These are phyloP conservation scores for Boletellus dicymbophilus DNA, from an alignment of 1,284 basidiomycete species.

Conservation along the genomic window DNA sequence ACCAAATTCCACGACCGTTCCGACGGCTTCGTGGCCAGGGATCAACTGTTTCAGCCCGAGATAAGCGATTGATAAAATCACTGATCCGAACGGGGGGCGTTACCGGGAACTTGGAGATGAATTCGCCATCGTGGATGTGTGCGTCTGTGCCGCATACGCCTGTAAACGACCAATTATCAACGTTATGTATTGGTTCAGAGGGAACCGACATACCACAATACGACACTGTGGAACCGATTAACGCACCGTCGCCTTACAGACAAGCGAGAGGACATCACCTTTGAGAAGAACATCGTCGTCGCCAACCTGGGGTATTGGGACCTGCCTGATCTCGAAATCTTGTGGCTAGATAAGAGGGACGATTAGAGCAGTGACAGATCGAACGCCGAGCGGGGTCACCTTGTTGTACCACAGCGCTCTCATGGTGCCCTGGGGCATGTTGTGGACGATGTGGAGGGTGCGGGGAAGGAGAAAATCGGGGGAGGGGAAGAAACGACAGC, in stretches of 20 bases:
- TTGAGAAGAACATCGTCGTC: slow-evolving; percentile 65
- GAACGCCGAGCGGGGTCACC: slow-evolving; percentile 14
- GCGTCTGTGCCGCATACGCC: slow-evolving; percentile 80
- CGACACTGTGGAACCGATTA: slow-evolving; percentile 36
- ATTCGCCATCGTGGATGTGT: slow-evolving; percentile 79
- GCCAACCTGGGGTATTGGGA: slow-evolving; percentile 55
- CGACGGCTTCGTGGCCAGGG: slow-evolving; percentile 83
- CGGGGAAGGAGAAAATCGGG: neutral
- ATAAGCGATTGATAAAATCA: slow-evolving; percentile 13
- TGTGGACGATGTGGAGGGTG: neutral
- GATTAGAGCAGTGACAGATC: slow-evolving; percentile 12
- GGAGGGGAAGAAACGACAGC: slow-evolving; percentile 6
- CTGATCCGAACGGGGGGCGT: slow-evolving; percentile 9
- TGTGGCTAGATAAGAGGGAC: slow-evolving; percentile 36
- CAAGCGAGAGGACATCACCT: slow-evolving; percentile 35
- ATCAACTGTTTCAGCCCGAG: slow-evolving; percentile 53
- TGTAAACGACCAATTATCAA: slow-evolving; percentile 9
- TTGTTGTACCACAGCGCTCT: slow-evolving; percentile 34
- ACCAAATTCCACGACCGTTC: slow-evolving; percentile 67
- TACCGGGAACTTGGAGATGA: slow-evolving; percentile 76
- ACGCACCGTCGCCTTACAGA: neutral
- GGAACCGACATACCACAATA: slow-evolving; percentile 44
- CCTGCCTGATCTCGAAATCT: slow-evolving; percentile 51
- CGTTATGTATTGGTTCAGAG: neutral
- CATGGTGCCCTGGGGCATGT: slow-evolving; percentile 36